A percentile compares a stretch with the other conserved stretches of the same genome.
Evolutionary conservation across 768 basidiomycete species (phyloP).

Genomic region (Suillus subluteus): DNA sequence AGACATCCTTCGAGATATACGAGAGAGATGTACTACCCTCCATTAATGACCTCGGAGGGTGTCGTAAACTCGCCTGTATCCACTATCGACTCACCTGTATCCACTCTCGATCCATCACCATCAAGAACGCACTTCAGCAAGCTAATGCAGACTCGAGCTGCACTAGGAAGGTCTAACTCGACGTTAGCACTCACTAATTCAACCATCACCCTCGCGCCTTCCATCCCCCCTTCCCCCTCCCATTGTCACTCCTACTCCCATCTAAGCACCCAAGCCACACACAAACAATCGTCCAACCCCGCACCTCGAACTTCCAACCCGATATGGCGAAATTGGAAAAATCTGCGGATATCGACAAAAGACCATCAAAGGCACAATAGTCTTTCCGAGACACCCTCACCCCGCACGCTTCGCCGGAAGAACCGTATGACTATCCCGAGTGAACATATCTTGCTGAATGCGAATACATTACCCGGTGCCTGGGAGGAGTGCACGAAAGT

Average conservation of each 20-base stretch:
- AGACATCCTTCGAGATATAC: slow-evolving; percentile 23
- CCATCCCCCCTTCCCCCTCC: slow-evolving; percentile 26
- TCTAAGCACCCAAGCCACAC: slow-evolving; percentile 13
- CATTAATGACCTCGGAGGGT: slow-evolving; percentile 26
- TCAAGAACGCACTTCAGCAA: not conserved
- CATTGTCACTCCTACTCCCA: slow-evolving; percentile 26
- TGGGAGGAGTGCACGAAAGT: slow-evolving; percentile 2
- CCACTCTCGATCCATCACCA: slow-evolving; percentile 18
- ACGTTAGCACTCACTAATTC: slow-evolving; percentile 32
- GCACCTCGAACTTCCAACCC: slow-evolving; percentile 17
- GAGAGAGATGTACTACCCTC: slow-evolving; percentile 17
- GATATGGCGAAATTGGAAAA: slow-evolving; percentile 14
- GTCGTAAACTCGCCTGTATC: slow-evolving; percentile 24
- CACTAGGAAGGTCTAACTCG: slow-evolving; percentile 20
- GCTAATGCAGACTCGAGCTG: not conserved
- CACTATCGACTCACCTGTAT: slow-evolving; percentile 15
- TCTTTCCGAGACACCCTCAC: slow-evolving; percentile 13
- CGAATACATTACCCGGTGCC: slow-evolving; percentile 6
- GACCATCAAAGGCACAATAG: slow-evolving; percentile 20
- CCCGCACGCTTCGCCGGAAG: slow-evolving; percentile 29
- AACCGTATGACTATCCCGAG: slow-evolving; percentile 18
- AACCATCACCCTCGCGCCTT: slow-evolving; percentile 28
- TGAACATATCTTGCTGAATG: slow-evolving; percentile 13
- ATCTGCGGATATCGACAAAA: slow-evolving; percentile 8
- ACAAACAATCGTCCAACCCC: slow-evolving; percentile 15